These are phyloP conservation scores for Aspergillus novofumigatus DNA, from an alignment of 2,329 filamentous ascomycete genomes.

Conservation along the genomic window DNA sequence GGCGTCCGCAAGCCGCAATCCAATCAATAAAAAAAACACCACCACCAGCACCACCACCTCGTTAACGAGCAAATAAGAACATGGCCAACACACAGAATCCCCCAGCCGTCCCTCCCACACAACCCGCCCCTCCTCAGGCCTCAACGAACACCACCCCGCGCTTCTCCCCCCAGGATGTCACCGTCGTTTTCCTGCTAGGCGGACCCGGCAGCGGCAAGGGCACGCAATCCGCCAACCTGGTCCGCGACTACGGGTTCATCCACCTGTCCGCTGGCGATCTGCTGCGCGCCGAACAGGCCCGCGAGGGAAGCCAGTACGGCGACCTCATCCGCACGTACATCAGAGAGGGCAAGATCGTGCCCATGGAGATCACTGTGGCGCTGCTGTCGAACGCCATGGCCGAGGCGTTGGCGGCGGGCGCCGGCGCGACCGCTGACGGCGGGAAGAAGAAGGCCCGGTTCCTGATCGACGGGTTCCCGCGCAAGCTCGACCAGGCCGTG, in stretches of 20 bases:
- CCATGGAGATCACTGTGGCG: constrained; percentile 97
- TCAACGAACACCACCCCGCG: constrained; percentile 56
- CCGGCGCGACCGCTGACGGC: constrained; percentile 25
- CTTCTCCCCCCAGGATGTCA: constrained; percentile 74
- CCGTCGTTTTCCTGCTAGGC: constrained; percentile 94
- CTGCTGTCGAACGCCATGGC: constrained; percentile 92
- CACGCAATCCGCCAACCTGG: constrained; percentile 87
- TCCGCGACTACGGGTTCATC: constrained; percentile 81
- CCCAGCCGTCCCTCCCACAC: constrained; percentile 68
- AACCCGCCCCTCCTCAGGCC: background rate
- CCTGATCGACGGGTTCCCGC: constrained; percentile 77
- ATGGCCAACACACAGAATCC: constrained; percentile 24
- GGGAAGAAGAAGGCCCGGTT: constrained; percentile 61
- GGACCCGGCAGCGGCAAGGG: constrained; percentile 95
- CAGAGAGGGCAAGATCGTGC: constrained; percentile 90
- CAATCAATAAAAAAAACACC: constrained; percentile 62
- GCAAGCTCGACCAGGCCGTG: constrained; percentile 93
- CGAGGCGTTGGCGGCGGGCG: constrained; percentile 55
- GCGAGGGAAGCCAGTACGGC: constrained; percentile 81
- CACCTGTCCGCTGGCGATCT: constrained; percentile 93
- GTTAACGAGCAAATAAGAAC: background rate
- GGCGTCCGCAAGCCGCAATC: constrained; percentile 45
- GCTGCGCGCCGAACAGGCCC: constrained; percentile 86
- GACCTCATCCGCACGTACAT: constrained; percentile 91
- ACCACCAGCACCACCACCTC: constrained; percentile 23